A percentile compares a stretch with the other conserved stretches of the same genome.
These are phyloP conservation scores for Flaveria floridana DNA, from an alignment of 140 eudicot genomes.

Conservation along the genomic window DNA sequence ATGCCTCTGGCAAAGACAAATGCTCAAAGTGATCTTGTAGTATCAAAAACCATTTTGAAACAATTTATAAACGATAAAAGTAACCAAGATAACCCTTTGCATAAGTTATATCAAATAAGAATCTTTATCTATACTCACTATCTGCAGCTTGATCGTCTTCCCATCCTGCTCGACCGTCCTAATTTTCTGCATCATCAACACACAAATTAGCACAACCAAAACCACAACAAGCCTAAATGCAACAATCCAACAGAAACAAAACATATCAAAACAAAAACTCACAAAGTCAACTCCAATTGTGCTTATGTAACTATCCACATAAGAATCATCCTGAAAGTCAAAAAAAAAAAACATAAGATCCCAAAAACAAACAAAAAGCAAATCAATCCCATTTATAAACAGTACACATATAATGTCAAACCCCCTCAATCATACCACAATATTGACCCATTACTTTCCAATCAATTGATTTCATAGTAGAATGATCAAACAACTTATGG, in stretches of 20 bases:
- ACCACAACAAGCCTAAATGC: slow-evolving; percentile 10
- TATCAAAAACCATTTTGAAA: slow-evolving; percentile 16
- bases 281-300: slow-evolving; percentile 98
- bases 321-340: slow-evolving; percentile 84
- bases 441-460: no score
- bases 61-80: not conserved
- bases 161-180: slow-evolving; percentile 89
- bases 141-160: slow-evolving; percentile 90
- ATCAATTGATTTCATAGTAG: no score
- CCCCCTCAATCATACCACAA: no score
- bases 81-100: not conserved
- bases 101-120: not conserved
- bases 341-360: not conserved
- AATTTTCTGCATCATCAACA: slow-evolving; percentile 60
- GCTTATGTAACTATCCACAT: slow-evolving; percentile 97
- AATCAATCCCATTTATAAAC: not conserved
- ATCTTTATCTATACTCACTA: slow-evolving; percentile 49
- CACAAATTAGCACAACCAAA: not conserved
- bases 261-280: slow-evolving; percentile 31
- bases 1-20: slow-evolving; percentile 3
- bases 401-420: no score
- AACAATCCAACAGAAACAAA: not conserved
- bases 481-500: no score
- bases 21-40: not conserved
- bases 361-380: slow-evolving; percentile 1